Conservation (phyloP, 805 yeast genomes). For the Hanseniaspora occidentalis region DNA sequence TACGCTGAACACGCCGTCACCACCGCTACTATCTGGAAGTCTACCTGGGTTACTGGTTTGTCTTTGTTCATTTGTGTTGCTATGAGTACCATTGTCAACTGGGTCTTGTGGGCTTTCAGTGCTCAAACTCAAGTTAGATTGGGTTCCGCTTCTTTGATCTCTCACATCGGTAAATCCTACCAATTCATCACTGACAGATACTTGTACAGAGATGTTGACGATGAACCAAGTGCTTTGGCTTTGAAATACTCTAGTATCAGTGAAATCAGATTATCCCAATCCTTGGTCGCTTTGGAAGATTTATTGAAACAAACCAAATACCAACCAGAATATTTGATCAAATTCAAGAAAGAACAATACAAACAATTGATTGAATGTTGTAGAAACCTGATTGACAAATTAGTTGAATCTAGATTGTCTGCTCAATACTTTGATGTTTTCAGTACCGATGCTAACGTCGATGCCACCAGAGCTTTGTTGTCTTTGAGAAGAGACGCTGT, state of each 20-base stretch:
- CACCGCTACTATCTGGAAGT: conserved; percentile 23
- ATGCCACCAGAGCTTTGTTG: conserved; percentile 27
- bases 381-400: conserved; percentile 28
- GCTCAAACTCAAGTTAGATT: conserved; percentile 31
- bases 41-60: conserved; percentile 29
- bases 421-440: conserved; percentile 34
- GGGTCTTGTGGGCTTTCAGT: conserved; percentile 37
- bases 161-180: conserved; percentile 33
- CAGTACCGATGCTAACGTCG: conserved; percentile 29
- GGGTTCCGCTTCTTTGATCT: conserved; percentile 28
- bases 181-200: conserved; percentile 37
- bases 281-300: conserved; percentile 28
- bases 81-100: conserved; percentile 27
- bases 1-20: conserved; percentile 12
- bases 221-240: conserved; percentile 34
- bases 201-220: conserved; percentile 34
- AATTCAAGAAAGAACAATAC: conserved; percentile 26
- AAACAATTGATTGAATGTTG: conserved; percentile 26
- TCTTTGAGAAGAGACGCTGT: conserved; percentile 36
- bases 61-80: conserved; percentile 29
- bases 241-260: conserved; percentile 32
- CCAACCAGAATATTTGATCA: conserved; percentile 27
- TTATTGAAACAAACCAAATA: conserved; percentile 25
- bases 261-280: conserved; percentile 36
- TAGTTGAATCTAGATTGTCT: conserved; percentile 38